Base-by-base conservation (phyloP, 306 rosid species). In the Cicer cuneatum region DNA sequence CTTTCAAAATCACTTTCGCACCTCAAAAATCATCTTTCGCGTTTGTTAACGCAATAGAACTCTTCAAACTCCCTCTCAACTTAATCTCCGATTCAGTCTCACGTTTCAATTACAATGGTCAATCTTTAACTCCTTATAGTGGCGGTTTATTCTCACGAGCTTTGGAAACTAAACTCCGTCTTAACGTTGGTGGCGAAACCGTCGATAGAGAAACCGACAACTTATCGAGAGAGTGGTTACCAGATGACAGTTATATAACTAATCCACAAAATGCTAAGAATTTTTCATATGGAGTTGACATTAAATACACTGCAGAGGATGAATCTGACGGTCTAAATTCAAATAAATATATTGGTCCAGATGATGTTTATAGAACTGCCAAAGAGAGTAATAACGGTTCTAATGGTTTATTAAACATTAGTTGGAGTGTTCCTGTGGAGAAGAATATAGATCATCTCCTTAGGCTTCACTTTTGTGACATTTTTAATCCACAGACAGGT, bases 41-140 rank as follows among this genome's bases (percentile, higher is more conserved):
- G 0, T 87, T 87, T 43, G 87, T 85, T 1, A 87, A 81, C 29
- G 91, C 91, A 16, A 78, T 87, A 8, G 91, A 87, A 69, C 79
- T 87, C 10, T 80, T 85, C 56, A 21, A 15, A 1, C 62, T 82
- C 1, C 91, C 89, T 0, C 35, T 2, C 57, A 0, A 75, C 7
- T 39, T 83, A 1, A 58, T 58, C 57, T 0, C 6, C 0, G 21
- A 49, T 37, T 0, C 0, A 0, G 54, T 43, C 11, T 0, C 13
- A 0, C 39, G 8, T 45, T 81, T 77, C 68, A 81, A 47, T 42
- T 57, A 43, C 24, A 7, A 1, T 15, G 33, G 7, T 2, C 2
- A 0, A 43, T 0, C 0, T 2, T 0, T n/a, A 7, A 0, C 21
- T 9, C 0, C 1, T 5, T 69, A 40, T 51, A 14, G 2, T 2